Base-by-base conservation (phyloP, 176 grass and related monocot species). In the Ananas comosus region DNA sequence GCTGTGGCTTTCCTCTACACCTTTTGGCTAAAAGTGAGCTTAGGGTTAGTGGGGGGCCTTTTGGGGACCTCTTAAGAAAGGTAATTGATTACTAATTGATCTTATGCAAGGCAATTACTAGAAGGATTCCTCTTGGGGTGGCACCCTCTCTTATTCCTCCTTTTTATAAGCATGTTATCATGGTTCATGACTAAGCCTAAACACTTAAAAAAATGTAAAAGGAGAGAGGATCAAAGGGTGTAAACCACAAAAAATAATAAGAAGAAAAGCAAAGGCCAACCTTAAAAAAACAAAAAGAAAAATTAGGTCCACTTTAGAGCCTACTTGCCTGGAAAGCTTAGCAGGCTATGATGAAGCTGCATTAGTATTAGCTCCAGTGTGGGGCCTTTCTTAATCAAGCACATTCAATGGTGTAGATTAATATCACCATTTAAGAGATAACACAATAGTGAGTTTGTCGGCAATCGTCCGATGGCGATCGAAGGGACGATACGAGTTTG, bases 321-420 rank as follows among this genome's bases (percentile, higher is more conserved):
- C 56, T 63, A 87, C 81, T 81, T 78, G 50, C 50, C 75, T 84
- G 81, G 67, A 85, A 88, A 88, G 81, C 65, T 84, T 74, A 29
- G 42, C 70, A 80, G 70, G 81, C 75, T 82, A 68, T 68, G 28
- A 68, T 68, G 11, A 48, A 49, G 47, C 1, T 51, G 8, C 16
- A 52, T 12, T 13, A 84, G 70, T 61, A 52, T 17, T 76, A 52
- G 12, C 48, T 57, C 17, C 65, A 24, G 51, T 13, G 10, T 52
- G 53, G 68, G 68, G 74, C 12, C 51, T 64, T 64, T 64, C 69
- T 61, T 70, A 70, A 23, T 58, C 33, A n/a, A 66, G 18, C 17
- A 70, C 53, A 13, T 5, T 14, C 11, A 56, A 4, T 5, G 12
- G 53, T 12, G 16, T 4, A 56, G 53, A n/a, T n/a, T 56, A 13